These are phyloP conservation scores for Stachybotrys chlorohalonatus DNA, from an alignment of 2,329 filamentous ascomycete species.

Conservation along the genomic window DNA sequence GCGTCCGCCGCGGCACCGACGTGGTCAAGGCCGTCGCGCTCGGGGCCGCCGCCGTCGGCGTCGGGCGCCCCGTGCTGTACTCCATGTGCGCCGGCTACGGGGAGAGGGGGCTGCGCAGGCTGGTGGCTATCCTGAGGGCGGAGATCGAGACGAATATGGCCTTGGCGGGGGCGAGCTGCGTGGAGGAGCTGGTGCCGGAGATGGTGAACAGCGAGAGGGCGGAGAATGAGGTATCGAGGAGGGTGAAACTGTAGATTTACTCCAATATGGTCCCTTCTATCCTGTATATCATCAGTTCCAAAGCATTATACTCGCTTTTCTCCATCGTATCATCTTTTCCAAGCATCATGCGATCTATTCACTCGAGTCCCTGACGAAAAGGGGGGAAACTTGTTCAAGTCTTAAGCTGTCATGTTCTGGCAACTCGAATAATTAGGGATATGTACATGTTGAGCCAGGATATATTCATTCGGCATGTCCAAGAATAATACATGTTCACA, in stretches of 20 bases:
- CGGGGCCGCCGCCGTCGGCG: conserved; percentile 52
- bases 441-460: no score
- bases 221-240: conserved; percentile 7
- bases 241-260: conserved; percentile 7
- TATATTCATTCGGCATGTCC: no score
- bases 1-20: conserved; percentile 55
- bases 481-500: not conserved
- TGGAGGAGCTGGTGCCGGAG: conserved; percentile 48
- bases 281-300: no score
- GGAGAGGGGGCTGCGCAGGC: conserved; percentile 39
- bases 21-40: conserved; percentile 59
- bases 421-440: no score
- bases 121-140: conserved; percentile 35
- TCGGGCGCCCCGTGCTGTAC: conserved; percentile 53
- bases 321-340: not conserved
- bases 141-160: conserved; percentile 40
- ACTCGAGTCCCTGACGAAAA: no score
- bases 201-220: conserved; percentile 10
- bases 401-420: no score
- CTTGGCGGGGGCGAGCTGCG: conserved; percentile 55
- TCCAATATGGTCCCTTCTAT: not conserved
- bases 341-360: no score
- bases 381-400: no score
- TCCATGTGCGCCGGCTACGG: conserved; percentile 30
- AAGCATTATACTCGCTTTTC: not conserved